phyloP scores from a whole-genome alignment of 352 stramenopile species.

The Globisporangium barbulae region DNA sequence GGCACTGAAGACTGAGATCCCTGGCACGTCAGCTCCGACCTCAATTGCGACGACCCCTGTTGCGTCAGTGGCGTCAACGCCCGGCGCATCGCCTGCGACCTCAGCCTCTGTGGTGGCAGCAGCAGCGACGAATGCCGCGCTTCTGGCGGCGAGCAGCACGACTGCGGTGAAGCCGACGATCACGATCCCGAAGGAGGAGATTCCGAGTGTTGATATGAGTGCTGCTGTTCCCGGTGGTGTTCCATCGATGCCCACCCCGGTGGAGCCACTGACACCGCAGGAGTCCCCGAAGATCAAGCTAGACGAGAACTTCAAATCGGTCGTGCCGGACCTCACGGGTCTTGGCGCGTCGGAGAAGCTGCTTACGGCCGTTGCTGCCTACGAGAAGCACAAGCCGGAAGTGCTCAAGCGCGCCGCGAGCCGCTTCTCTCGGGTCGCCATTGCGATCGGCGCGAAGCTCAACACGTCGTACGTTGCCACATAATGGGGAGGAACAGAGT shows the following conservation, averaged over 20 bases:
- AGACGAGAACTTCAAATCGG: slow-evolving; percentile 59
- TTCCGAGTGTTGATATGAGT: neutral
- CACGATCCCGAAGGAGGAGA: slow-evolving; percentile 6
- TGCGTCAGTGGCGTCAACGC: slow-evolving; percentile 9
- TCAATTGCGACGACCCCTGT: slow-evolving; percentile 15
- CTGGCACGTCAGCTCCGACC: slow-evolving; percentile 6
- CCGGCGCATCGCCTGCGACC: slow-evolving; percentile 9
- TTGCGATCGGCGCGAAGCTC: slow-evolving; percentile 76
- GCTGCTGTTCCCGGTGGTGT: neutral
- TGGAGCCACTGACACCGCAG: slow-evolving; percentile 5
- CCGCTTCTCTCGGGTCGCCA: slow-evolving; percentile 66
- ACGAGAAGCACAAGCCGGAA: slow-evolving; percentile 82
- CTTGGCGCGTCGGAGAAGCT: slow-evolving; percentile 76
- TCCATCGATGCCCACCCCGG: neutral
- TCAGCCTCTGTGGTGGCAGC: slow-evolving; percentile 10
- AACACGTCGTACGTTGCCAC: slow-evolving; percentile 56
- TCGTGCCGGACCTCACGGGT: slow-evolving; percentile 70
- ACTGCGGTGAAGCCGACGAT: slow-evolving; percentile 18
- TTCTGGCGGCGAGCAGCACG: slow-evolving; percentile 9
- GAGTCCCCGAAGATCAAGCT: slow-evolving; percentile 29
- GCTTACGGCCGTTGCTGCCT: slow-evolving; percentile 71
- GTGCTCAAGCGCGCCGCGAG: slow-evolving; percentile 59
- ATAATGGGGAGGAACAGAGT: neutral
- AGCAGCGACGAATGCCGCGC: slow-evolving; percentile 12
- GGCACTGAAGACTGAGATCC: slow-evolving; percentile 29